Base-by-base conservation (phyloP, 305 asterid species). In the Solanum chacoense region DNA sequence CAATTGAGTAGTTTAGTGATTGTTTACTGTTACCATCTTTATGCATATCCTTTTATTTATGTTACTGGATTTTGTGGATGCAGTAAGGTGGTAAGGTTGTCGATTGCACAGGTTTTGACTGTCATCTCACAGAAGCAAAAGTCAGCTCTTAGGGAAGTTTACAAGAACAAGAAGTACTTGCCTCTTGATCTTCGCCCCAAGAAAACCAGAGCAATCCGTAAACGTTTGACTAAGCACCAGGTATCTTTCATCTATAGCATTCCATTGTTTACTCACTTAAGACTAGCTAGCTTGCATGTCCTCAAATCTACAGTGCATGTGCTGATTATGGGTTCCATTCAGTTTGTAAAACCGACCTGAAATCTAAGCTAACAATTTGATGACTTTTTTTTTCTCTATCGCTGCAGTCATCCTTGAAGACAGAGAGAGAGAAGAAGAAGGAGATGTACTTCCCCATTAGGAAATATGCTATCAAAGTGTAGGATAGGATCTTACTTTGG, bases 161-260 rank as follows among this genome's bases (percentile, higher is more conserved):
- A 91, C 89, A 89, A 91, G 90, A 91, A 90, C 88, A 88, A 91
- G 89, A 91, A 91, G 81, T 90, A 88, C 74, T 87, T 91, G 92
- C 93, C 92, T 20, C 93, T 91, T 38, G 93, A 91, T 36, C 90
- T 91, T 20, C 92, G 93, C 88, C 93, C 92, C 24, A 91, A 91
- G 92, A 91, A 91, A 87, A 91, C 93, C 76, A 87, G 93, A 55
- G 93, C 93, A 9, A 91, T 91, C 45, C 90, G 93, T 71, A 89
- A 80, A 42, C 93, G 92, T 63, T 69, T 91, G 37, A 91, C 92
- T 34, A 90, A 91, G 90, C 92, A 91, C 90, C 92, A 91, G 92
- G 93, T 91, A 88, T 35, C 24, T 42, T 37, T 80, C 4, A 7
- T n/a, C 73, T 29, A 9, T 63, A 34, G 7, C 40, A 34, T 5